These are phyloP conservation scores for Gracilaria gracilis DNA, from an alignment of 23 red algal species.

Conservation along the genomic window DNA sequence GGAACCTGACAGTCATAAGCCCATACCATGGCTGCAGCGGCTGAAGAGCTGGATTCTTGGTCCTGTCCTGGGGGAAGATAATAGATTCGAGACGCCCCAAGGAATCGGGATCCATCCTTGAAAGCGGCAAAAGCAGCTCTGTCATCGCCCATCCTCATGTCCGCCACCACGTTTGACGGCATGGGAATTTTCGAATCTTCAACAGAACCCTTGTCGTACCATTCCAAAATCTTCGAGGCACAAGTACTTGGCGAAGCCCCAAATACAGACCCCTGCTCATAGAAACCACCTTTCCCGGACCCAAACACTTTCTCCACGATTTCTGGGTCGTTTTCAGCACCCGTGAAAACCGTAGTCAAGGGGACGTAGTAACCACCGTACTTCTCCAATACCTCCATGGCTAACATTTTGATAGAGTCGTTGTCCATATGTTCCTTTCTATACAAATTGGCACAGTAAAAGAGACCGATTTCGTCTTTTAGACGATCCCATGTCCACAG, in stretches of 20 bases:
- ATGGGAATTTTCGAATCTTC: background rate
- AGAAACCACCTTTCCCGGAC: background rate
- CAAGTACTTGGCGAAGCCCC: conserved; percentile 19
- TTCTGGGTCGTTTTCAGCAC: conserved; percentile 38
- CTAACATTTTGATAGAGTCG: conserved; percentile 49
- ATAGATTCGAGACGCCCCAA: conserved; percentile 52
- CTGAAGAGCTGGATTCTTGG: background rate
- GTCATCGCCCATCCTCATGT: conserved; percentile 54
- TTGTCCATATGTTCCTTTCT: conserved; percentile 27
- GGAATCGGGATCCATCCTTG: conserved; percentile 49
- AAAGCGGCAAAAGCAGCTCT: conserved; percentile 40
- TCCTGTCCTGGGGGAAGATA: background rate
- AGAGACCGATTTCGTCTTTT: conserved; percentile 26
- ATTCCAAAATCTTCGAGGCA: conserved; percentile 18
- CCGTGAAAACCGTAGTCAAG: conserved; percentile 45
- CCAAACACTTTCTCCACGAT: conserved; percentile 26
- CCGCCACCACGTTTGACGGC: conserved; percentile 27
- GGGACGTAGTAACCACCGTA: conserved; percentile 73
- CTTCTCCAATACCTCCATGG: conserved; percentile 67
- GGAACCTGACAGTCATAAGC: conserved; percentile 75
- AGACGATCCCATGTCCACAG: conserved; percentile 69
- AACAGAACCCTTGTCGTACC: conserved; percentile 33
- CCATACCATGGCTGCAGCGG: conserved; percentile 36
- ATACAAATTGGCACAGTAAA: conserved; percentile 73
- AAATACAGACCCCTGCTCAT: conserved; percentile 12